Conservation (phyloP, 495 filamentous ascomycete genomes). For the Trichoderma asperelloides region DNA sequence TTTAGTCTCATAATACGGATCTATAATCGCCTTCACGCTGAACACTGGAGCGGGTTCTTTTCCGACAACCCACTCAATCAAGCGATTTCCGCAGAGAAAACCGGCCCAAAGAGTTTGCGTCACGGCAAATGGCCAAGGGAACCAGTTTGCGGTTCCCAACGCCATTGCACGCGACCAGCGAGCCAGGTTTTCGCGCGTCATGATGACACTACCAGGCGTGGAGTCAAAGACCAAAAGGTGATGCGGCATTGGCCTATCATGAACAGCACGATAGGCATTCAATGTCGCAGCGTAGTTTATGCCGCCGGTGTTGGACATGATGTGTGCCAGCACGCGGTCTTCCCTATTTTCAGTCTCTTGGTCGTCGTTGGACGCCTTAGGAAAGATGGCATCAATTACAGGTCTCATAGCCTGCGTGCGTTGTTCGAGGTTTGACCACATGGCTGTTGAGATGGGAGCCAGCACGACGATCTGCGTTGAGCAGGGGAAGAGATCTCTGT, state of each 20-base stretch:
- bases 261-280: constrained; percentile 31
- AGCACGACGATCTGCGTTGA: constrained; percentile 39
- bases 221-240: constrained; percentile 41
- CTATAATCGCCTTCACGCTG: constrained; percentile 26
- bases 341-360: constrained; percentile 16
- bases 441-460: constrained; percentile 37
- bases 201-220: constrained; percentile 41
- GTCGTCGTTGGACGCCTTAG: constrained; percentile 14
- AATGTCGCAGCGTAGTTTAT: constrained; percentile 41
- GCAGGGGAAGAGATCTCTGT: constrained; percentile 37
- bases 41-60: constrained; percentile 26
- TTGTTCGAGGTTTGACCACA: constrained; percentile 31
- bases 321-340: constrained; percentile 35
- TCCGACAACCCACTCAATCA: constrained; percentile 24
- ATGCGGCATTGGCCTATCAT: constrained; percentile 35
- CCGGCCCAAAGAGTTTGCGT: constrained; percentile 33
- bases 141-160: constrained; percentile 30
- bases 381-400: constrained; percentile 37
- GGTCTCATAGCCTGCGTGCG: constrained; percentile 40
- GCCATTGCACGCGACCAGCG: constrained; percentile 47
- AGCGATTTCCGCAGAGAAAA: constrained; percentile 23
- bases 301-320: constrained; percentile 45
- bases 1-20: constrained; percentile 21
- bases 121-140: constrained; percentile 36
- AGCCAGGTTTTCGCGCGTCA: constrained; percentile 32